phyloP scores from a whole-genome alignment of 345 rosid species.

The Excoecaria agallocha region DNA sequence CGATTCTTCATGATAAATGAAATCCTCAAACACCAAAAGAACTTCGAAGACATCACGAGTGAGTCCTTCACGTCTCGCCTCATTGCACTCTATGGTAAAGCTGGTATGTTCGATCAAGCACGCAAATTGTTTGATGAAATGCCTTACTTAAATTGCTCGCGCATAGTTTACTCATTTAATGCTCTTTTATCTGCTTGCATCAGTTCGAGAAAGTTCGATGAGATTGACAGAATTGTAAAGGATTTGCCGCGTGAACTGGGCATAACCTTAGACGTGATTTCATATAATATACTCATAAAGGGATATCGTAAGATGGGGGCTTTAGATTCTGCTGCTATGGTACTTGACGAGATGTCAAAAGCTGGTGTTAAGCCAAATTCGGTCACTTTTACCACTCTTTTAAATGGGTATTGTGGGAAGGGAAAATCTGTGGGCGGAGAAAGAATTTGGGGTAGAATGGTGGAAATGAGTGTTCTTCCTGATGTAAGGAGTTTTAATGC shows the following conservation, averaged over 20 bases:
- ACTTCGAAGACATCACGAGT: background rate
- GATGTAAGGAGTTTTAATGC: conserved; percentile 61
- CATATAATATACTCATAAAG: conserved; percentile 59
- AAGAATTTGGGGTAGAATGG: conserved; percentile 33
- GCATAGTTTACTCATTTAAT: background rate
- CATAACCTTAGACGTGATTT: conserved; percentile 46
- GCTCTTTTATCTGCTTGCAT: background rate
- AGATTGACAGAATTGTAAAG: conserved; percentile 44
- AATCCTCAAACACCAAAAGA: background rate
- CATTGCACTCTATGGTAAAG: background rate
- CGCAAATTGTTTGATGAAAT: background rate
- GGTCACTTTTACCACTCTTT: conserved; percentile 53
- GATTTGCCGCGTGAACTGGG: conserved; percentile 47
- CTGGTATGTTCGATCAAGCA: background rate
- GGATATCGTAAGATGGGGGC: conserved; percentile 56
- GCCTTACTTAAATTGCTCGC: background rate
- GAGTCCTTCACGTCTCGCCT: background rate
- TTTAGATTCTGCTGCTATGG: conserved; percentile 38
- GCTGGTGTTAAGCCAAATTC: conserved; percentile 50
- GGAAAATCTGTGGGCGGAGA: conserved; percentile 53
- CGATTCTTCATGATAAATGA: background rate
- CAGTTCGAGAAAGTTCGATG: conserved; percentile 36
- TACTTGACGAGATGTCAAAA: conserved; percentile 58
- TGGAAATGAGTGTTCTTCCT: conserved; percentile 39
- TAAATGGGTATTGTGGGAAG: conserved; percentile 40